Base-by-base conservation (phyloP, 2,329 filamentous ascomycete species). In the Paecilomyces sp. region DNA sequence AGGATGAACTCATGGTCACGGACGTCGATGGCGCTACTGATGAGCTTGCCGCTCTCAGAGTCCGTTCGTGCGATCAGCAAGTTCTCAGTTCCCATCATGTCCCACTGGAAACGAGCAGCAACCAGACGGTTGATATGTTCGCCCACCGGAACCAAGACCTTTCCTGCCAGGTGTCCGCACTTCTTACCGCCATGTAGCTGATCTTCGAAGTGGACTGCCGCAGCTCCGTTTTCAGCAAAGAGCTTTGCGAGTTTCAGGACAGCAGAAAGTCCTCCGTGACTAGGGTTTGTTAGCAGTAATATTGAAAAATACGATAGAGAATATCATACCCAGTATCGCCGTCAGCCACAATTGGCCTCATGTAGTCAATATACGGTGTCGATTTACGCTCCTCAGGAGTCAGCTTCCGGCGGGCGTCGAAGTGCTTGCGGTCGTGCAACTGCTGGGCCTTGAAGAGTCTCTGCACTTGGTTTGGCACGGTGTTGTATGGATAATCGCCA, bases 401-500 rank as follows among this genome's bases (percentile, higher is more conserved):
- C 82, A 97, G 79, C 74, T 91, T 91, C 65, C 92, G 85, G 61
- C 94, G 83, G 25, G 85, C 79, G 73, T 97, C 92, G 88, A 90
- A 97, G 70, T 97, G 90, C 76, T 95, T 96, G 66, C 94, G 88
- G 75, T 99, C 94, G 74, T 99, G 94, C 81, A 97, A 87, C 65
- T 92, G 92, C 76, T 99, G 94, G 3, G 94, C 94, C 79, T 97
- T 97, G 79, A 95, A 91, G 57, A 99, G 80, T 64, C 94, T 86
- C 79, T 99, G 92, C 3, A 99, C 94, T 75, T 97, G 94, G 77
- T 97, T 97, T 8, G 94, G 94, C 3, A 99, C 94, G 0, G 94
- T 99, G 73, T 97, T 97, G 80, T 99, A 99, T 0, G 94, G 94
- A 74, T 99, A 99, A 77, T 99, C 94, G 69, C 94, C 94, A 78